Conservation (phyloP, 805 yeast species). For the Kluyveromyces wickerhamii region DNA sequence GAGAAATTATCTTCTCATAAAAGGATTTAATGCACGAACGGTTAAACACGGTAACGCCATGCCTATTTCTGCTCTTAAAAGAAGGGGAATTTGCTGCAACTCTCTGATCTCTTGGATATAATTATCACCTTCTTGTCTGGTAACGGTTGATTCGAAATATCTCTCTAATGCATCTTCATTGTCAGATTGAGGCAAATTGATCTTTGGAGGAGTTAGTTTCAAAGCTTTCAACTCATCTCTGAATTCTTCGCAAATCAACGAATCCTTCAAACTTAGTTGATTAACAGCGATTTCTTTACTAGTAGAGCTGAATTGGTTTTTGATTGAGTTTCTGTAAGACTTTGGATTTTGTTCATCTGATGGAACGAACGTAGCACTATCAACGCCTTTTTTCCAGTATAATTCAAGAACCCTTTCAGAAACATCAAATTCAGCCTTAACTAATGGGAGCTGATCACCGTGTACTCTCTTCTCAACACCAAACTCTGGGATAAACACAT, state of each 20-base stretch:
- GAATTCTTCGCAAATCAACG: conserved; percentile 35
- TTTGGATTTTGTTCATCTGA: conserved; percentile 78
- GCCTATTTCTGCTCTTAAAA: conserved; percentile 85
- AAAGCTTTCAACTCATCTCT: conserved; percentile 41
- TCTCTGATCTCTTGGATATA: conserved; percentile 77
- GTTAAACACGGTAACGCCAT: conserved; percentile 94
- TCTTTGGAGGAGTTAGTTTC: conserved; percentile 42
- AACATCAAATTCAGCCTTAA: conserved; percentile 87
- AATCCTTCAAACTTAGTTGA: conserved; percentile 21
- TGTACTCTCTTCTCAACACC: conserved; percentile 95
- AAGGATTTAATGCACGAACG: conserved; percentile 86
- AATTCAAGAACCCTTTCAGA: conserved; percentile 59
- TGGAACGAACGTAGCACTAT: conserved; percentile 85
- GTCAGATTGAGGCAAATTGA: conserved; percentile 25
- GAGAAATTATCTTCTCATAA: conserved; percentile 33
- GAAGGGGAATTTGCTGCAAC: conserved; percentile 69
- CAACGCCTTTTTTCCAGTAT: conserved; percentile 89
- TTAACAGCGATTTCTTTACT: conserved; percentile 60
- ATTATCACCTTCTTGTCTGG: conserved; percentile 53
- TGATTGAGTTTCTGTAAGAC: conserved; percentile 69
- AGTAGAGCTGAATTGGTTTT: conserved; percentile 67
- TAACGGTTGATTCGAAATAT: conserved; percentile 48
- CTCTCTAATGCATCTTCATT: conserved; percentile 40
- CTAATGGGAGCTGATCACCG: conserved; percentile 90
- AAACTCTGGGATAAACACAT: conserved; percentile 83